Base-by-base conservation (phyloP, 1,284 basidiomycete species). In the Gymnopus androsaceus region DNA sequence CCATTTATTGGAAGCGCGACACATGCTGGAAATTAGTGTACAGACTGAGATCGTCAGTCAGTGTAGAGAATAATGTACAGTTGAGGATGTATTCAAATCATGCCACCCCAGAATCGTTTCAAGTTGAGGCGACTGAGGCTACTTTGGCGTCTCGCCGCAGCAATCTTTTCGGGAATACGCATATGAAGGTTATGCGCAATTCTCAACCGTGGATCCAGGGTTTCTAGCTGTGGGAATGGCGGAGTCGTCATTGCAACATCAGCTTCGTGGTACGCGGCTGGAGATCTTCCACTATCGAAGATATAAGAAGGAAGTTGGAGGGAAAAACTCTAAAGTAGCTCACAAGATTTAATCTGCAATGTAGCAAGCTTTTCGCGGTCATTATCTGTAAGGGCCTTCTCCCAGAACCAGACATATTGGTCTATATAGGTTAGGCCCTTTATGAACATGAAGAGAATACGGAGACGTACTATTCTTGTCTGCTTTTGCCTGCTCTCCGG, bases 351-450 rank as follows among this genome's bases (percentile, higher is more conserved):
- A 40, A 72, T 72, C 2, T 62, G 65, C 56, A 66, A 54, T 36
- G 51, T 51, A 3, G 61, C 63, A 17, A 74, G 64, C 51, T 64
- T 59, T 14, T 57, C 54, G 38, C 68, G 70, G 59, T 72, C 72
- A 17, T 67, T 62, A 27, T 62, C 41, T 36, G 61, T 64, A 17
- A 74, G 60, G 3, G 70, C 64, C 27, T 67, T 62, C 34, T 69
- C 64, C 68, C 72, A 74, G 38, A 74, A 68, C 45, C 65, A 68
- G 15, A 55, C 56, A 49, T 65, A 66, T 49, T 70, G 66, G 33
- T 63, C 71, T 72, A 19, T 51, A 47, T 23, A 54, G 36, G 8
- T n/a, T 42, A 25, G 8, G 9, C 12, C n/a, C n/a, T n/a, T n/a
- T 25, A n/a, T 55, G 53, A 11, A 42, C 30, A 41, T 36, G 42